Evolutionary conservation across 768 basidiomycete species (phyloP), one percentile per base, ranked within the genome.

Genomic region (Megacollybia marginata): DNA sequence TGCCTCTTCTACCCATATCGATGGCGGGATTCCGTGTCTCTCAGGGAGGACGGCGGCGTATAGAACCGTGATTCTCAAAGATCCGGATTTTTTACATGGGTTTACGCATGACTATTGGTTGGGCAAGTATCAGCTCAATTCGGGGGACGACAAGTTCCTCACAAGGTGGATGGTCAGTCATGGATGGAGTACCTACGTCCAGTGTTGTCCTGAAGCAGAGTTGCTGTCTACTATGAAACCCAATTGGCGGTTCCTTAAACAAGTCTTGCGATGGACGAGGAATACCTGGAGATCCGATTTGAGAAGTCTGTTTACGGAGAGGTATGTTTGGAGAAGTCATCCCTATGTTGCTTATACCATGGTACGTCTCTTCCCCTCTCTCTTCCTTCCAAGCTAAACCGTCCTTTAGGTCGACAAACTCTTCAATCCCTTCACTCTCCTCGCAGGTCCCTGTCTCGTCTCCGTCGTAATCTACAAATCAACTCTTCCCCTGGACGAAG

Each of bases 121-220:
- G n/a, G 23, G 23, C 2, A 28, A 28, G 23, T 28, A 28, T 28
- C 23, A 28, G 23, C 23, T 28, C 23, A 28, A 28, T 28, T 28
- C 23, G 2, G 23, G 23, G 2, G 23, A 93, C 67, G 89, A 92
- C 73, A 92, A 95, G 67, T 95, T 92, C 69, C 70, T 95, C 61
- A 95, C 93, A 13, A 73, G 92, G 42, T 95, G 93, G 92, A 92
- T 94, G 89, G 92, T 95, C 52, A 84, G 82, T 60, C 92, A 94
- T 59, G 91, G 92, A 15, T 95, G 93, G 92, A 85, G 76, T 64
- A 95, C 92, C n/a, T 93, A 92, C 63, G 88, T 94, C 31, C 90
- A 92, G 62, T 81, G 79, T 62, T 92, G 87, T 71, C 80, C 78
- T 62, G 87, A 90, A 67, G 85, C 83, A 11, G 92, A 94, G 67